Evolutionary conservation across 768 basidiomycete species (phyloP).

Genomic region (Russula virescens): DNA sequence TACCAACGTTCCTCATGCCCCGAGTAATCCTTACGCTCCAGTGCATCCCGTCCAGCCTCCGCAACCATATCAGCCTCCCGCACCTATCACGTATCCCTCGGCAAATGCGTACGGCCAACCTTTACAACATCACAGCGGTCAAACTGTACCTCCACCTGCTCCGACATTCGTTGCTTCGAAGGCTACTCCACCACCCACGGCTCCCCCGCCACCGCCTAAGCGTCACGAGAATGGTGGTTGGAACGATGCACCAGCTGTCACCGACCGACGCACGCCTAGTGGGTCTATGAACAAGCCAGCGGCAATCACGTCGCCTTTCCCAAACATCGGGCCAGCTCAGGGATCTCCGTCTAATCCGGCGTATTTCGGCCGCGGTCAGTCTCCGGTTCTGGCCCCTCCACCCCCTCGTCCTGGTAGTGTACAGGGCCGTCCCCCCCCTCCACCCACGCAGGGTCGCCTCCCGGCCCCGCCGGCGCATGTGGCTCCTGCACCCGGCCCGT

Average conservation of each 20-base stretch:
- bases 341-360: slow-evolving; percentile 24
- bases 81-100: slow-evolving; percentile 11
- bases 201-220: slow-evolving; percentile 36
- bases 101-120: slow-evolving; percentile 22
- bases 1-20: slow-evolving; percentile 10
- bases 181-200: slow-evolving; percentile 49
- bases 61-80: slow-evolving; percentile 13
- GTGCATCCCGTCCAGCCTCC: slow-evolving; percentile 8
- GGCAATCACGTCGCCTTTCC: slow-evolving; percentile 87
- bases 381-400: slow-evolving; percentile 43
- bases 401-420: slow-evolving; percentile 57
- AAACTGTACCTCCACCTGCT: slow-evolving; percentile 38
- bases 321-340: slow-evolving; percentile 45
- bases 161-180: slow-evolving; percentile 35
- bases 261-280: slow-evolving; percentile 48
- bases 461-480: slow-evolving; percentile 10
- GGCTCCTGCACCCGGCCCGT: slow-evolving; percentile 6
- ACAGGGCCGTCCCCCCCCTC: slow-evolving; percentile 29
- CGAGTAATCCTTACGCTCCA: slow-evolving; percentile 27
- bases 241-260: slow-evolving; percentile 78
- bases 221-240: slow-evolving; percentile 71
- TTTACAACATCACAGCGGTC: slow-evolving; percentile 33
- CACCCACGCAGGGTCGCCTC: slow-evolving; percentile 13
- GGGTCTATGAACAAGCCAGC: slow-evolving; percentile 48
- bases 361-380: slow-evolving; percentile 32